Base-by-base conservation (phyloP, 2,329 filamentous ascomycete species). In the Sarocladium kiliense region DNA sequence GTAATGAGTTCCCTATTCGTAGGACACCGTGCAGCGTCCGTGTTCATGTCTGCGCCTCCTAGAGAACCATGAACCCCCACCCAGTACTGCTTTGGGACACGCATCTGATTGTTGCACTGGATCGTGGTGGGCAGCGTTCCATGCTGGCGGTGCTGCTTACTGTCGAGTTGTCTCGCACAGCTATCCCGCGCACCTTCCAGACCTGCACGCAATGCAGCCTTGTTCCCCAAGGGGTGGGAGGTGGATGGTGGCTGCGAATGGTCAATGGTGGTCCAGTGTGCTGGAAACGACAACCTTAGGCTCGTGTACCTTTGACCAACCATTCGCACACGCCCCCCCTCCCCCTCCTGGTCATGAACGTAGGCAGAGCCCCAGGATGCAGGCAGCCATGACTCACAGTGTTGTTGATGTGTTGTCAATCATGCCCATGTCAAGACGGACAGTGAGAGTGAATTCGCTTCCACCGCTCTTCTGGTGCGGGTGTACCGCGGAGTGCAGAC, bases 81-180 rank as follows among this genome's bases (percentile, higher is more conserved):
- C n/a, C 44, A n/a, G 21, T 6, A 39, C 5, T 39, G 7, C 5
- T 39, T 39, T 39, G 36, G 12, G 16, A 6, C 9, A 27, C 44
- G 25, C 44, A 27, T n/a, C n/a, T n/a, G n/a, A 10, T 23, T 16
- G 12, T 27, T 11, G n/a, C 3, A 10, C 25, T 47, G 21, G 25
- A 32, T 47, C 25, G 27, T 3, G 44, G 44, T 27, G 44, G 44
- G 25, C 44, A 30, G 27, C 23, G 44, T 47, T 12, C 44, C 44
- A n/a, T n/a, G 25, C 44, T 47, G 44, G 44, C 25, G 44, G 44
- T 47, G 44, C n/a, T 30, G 25, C 25, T 47, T 14, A 47, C 44
- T 18, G n/a, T 21, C 9, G 7, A 18, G 44, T 6, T 47, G 25
- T 47, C 25, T n/a, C 19, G 23, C 44, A 44, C 18, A 47, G 25